Percentiles rank a stretch among this genome's conserved stretches.
These are phyloP conservation scores for Incumbomyces lentus DNA, from an alignment of 2,329 filamentous ascomycete species.

Conservation along the genomic window DNA sequence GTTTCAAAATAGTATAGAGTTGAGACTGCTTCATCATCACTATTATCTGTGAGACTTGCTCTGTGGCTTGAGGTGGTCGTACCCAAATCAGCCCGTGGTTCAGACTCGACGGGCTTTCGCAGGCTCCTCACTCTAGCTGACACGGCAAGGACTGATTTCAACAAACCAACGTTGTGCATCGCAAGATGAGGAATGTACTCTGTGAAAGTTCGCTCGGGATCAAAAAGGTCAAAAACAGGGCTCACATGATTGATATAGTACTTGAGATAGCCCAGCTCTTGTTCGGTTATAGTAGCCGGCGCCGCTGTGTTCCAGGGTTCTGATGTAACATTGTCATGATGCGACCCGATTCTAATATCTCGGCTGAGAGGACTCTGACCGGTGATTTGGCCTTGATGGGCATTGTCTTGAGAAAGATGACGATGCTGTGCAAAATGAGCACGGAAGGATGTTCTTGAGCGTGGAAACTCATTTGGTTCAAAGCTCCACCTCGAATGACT, in stretches of 20 bases:
- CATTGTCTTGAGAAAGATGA: not conserved
- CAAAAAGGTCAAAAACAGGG: constrained; percentile 29
- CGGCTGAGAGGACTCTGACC: not conserved
- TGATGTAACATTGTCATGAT: constrained; percentile 1
- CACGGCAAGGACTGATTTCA: constrained; percentile 49
- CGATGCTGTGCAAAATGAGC: not conserved
- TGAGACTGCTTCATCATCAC: not conserved
- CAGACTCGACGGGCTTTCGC: constrained; percentile 27
- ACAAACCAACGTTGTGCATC: constrained; percentile 44
- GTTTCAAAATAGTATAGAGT: constrained; percentile 46
- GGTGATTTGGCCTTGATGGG: not conserved
- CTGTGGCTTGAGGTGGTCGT: not conserved
- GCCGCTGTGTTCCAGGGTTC: constrained; percentile 7
- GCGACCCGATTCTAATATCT: not conserved
- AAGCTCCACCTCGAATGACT: constrained; percentile 6
- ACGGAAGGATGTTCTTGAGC: not conserved
- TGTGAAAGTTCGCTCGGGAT: constrained; percentile 32
- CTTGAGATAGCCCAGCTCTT: constrained; percentile 3
- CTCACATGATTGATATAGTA: constrained; percentile 4
- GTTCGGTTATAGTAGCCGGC: not conserved
- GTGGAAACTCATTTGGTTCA: constrained; percentile 1
- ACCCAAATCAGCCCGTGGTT: not conserved
- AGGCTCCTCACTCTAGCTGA: constrained; percentile 37
- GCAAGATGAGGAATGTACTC: constrained; percentile 31
- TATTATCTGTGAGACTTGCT: not conserved